Base-by-base conservation (phyloP, 805 yeast genomes). In the Starmerella asiatica region DNA sequence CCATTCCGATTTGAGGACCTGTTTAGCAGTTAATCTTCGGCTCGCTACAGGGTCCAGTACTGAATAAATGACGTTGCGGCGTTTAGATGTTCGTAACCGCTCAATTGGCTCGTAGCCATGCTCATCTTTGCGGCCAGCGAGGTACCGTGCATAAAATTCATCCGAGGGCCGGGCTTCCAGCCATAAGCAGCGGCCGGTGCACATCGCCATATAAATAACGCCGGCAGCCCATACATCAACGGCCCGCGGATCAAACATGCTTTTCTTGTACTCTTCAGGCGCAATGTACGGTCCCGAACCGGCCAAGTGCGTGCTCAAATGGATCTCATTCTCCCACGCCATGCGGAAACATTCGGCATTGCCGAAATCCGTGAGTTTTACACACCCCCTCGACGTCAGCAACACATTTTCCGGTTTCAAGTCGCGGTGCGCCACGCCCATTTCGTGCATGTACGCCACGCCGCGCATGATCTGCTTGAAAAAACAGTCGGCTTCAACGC, bases 161-260 rank as follows among this genome's bases (percentile, higher is more conserved):
- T 86, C 97, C 31, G 73, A 78, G 32, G 63, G 65, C 33, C 64
- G 59, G 2, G 96, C 95, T 42, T 75, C 63, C 52, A 79, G 73
- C 96, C 97, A 86, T 38, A 86, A 61, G 54, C 86, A 94, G 37
- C 94, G 67, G 7, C 97, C 97, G 0, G 94, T 80, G 54, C 94
- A 55, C 86, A 77, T 78, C 7, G 77, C 77, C 62, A 77, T 63
- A 58, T 76, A 78, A 24, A 79, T 69, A 3, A 85, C 72, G 34
- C 94, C 96, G 35, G 76, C 60, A 2, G 94, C 79, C 95, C 95
- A 85, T 38, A 80, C 70, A 57, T 85, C 96, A 37, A 81, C 85
- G 23, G 73, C 65, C 42, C 84, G 61, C 14, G 93, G 82, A 48
- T 83, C 93, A 54, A 78, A 79, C 30, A 59, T 65, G 24, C 65